Percentiles rank a stretch among this genome's conserved stretches.
phyloP scores from a whole-genome alignment of 257 asterid genomes.

The Coffea canephora region DNA sequence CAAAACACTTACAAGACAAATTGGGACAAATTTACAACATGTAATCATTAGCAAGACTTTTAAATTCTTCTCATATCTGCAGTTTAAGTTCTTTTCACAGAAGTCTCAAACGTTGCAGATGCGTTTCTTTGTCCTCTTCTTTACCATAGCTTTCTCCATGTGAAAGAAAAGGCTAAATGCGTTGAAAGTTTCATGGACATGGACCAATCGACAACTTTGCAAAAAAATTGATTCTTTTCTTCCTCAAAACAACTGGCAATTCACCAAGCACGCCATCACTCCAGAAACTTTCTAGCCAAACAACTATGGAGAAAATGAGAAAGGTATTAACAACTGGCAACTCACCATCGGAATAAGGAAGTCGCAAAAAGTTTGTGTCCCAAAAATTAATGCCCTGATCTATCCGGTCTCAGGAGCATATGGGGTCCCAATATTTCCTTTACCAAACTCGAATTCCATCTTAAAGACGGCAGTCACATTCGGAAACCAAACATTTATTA shows the following conservation, averaged over 20 bases:
- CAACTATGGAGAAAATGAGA: not conserved
- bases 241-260: not conserved
- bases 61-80: not conserved
- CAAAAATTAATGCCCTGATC: not conserved
- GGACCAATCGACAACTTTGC: not conserved
- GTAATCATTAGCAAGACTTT: not conserved
- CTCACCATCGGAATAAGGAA: not conserved
- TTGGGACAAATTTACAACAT: not conserved
- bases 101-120: not conserved
- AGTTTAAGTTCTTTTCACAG: not conserved
- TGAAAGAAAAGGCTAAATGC: conserved; percentile 8
- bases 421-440: not conserved
- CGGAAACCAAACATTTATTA: not conserved
- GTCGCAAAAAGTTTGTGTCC: not conserved
- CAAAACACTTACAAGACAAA: not conserved
- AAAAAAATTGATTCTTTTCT: conserved; percentile 11
- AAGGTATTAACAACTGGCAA: conserved; percentile 14
- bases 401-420: not conserved
- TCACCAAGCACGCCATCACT: conserved; percentile 2
- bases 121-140: not conserved
- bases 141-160: not conserved
- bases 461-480: not conserved
- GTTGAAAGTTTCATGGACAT: conserved; percentile 10
- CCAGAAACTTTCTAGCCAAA: not conserved
- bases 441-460: not conserved